These are phyloP conservation scores for Pseudopyricularia cyperi DNA, from an alignment of 2,329 filamentous ascomycete species.

Conservation along the genomic window DNA sequence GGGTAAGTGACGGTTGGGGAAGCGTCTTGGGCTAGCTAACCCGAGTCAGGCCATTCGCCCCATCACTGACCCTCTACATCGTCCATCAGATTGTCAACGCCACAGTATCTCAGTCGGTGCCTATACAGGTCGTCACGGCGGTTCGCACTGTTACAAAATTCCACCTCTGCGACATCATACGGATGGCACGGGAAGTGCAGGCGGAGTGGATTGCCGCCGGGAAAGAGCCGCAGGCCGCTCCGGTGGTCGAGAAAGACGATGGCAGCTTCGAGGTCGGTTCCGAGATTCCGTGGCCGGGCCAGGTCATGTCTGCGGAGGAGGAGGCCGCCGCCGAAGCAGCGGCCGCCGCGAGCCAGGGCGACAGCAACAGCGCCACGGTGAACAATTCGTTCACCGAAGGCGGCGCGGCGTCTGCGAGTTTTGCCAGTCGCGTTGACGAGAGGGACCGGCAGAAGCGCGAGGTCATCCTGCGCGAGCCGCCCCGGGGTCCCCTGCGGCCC, in stretches of 20 bases:
- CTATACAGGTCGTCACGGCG: slow-evolving; percentile 59
- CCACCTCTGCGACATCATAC: slow-evolving; percentile 65
- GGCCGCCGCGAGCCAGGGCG: slow-evolving; percentile 8
- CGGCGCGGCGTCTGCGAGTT: background rate
- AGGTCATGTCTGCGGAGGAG: slow-evolving; percentile 11
- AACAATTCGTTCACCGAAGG: slow-evolving; percentile 4
- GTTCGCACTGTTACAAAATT: slow-evolving; percentile 66
- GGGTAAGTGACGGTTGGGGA: slow-evolving; percentile 30
- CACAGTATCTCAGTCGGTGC: slow-evolving; percentile 68
- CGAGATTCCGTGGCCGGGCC: slow-evolving; percentile 12
- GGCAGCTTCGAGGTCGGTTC: slow-evolving; percentile 12
- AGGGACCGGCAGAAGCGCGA: slow-evolving; percentile 13
- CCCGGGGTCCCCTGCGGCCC: slow-evolving; percentile 50
- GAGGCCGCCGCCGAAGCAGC: slow-evolving; percentile 7
- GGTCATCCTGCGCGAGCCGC: slow-evolving; percentile 20
- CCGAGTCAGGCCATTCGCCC: background rate
- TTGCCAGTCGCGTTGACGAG: slow-evolving; percentile 3
- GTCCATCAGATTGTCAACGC: slow-evolving; percentile 57
- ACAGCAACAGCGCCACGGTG: slow-evolving; percentile 12
- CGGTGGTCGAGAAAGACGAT: slow-evolving; percentile 22
- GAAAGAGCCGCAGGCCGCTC: slow-evolving; percentile 42
- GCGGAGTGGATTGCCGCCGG: slow-evolving; percentile 52
- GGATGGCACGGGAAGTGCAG: slow-evolving; percentile 57
- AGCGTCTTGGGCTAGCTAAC: background rate
- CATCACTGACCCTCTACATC: background rate